Evolutionary conservation across 352 stramenopile species (phyloP).

Genomic region (Globisporangium orthogonon): DNA sequence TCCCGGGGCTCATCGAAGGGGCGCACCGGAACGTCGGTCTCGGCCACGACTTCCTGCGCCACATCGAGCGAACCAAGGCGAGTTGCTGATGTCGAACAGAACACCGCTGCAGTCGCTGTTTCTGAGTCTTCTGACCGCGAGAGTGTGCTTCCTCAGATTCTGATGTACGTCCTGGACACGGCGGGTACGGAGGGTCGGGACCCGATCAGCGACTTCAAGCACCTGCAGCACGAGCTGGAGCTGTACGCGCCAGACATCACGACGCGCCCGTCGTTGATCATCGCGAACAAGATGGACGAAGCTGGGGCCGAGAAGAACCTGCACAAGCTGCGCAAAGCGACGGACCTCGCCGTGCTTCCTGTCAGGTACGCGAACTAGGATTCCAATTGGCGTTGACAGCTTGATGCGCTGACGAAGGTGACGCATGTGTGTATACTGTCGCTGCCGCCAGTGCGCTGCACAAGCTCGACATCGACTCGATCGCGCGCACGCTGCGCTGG

Average conservation of each 20-base stretch:
- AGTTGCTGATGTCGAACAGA: background rate
- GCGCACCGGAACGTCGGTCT: slow-evolving; percentile 96
- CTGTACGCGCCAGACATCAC: slow-evolving; percentile 85
- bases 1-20: slow-evolving; percentile 86
- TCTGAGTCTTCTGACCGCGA: background rate
- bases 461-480: slow-evolving; percentile 81
- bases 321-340: slow-evolving; percentile 59
- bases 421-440: background rate
- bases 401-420: background rate
- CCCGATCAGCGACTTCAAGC: slow-evolving; percentile 64
- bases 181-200: slow-evolving; percentile 72
- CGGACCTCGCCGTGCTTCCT: slow-evolving; percentile 70
- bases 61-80: slow-evolving; percentile 98
- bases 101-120: background rate
- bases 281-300: slow-evolving; percentile 90
- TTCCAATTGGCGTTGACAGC: background rate
- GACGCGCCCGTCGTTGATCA: slow-evolving; percentile 74
- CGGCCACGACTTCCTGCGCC: slow-evolving; percentile 96
- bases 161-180: slow-evolving; percentile 85
- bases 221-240: slow-evolving; percentile 82
- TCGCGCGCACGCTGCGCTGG: slow-evolving; percentile 66
- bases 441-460: slow-evolving; percentile 67
- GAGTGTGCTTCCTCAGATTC: slow-evolving; percentile 30
- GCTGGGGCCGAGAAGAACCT: slow-evolving; percentile 73
- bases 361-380: slow-evolving; percentile 40